Conservation (phyloP, 805 yeast species). For the Isabelozyma rhagii region DNA sequence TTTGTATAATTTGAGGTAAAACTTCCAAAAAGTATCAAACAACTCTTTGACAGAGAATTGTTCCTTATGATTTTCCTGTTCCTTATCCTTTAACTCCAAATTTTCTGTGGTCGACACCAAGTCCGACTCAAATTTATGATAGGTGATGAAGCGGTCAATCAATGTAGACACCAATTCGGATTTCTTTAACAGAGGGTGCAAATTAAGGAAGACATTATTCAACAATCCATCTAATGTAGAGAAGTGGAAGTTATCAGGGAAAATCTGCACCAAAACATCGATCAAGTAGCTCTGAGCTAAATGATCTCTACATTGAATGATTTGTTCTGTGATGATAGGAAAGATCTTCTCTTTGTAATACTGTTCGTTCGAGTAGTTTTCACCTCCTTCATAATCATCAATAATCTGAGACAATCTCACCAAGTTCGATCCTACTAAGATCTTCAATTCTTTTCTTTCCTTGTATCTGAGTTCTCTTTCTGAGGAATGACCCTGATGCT, state of each 20-base stretch:
- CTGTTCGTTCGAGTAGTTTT: conserved; percentile 21
- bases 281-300: conserved; percentile 89
- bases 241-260: conserved; percentile 89
- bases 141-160: conserved; percentile 66
- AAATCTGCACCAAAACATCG: conserved; percentile 90
- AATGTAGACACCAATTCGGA: conserved; percentile 65
- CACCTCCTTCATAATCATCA: conserved; percentile 48
- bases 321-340: conserved; percentile 83
- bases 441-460: conserved; percentile 86
- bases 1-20: conserved; percentile 53
- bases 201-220: conserved; percentile 53
- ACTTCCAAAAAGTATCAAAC: conserved; percentile 65
- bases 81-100: conserved; percentile 7
- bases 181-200: conserved; percentile 70
- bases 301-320: conserved; percentile 86
- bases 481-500: conserved; percentile 89
- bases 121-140: conserved; percentile 25
- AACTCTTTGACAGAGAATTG: conserved; percentile 2
- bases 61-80: conserved; percentile 5
- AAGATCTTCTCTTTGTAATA: conserved; percentile 53
- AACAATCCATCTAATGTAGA: conserved; percentile 67
- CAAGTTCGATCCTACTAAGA: conserved; percentile 87
- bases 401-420: conserved; percentile 86
- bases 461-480: conserved; percentile 70
- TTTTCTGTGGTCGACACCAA: conserved; percentile 4